Evolutionary conservation across 2,329 filamentous ascomycete species (phyloP).

Genomic region (Cercospora beticola): DNA sequence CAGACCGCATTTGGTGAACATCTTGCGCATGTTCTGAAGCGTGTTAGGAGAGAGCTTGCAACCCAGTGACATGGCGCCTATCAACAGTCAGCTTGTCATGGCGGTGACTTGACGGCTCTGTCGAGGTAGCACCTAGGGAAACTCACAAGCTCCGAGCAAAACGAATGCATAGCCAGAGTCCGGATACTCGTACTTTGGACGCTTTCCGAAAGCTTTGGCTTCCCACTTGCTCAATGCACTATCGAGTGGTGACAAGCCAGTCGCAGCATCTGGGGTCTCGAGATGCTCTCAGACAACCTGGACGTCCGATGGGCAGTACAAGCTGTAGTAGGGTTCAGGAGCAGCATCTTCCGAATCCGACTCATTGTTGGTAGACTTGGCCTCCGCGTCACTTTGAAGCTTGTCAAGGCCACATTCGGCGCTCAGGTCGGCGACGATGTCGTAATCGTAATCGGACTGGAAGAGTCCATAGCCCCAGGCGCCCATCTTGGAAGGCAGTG

Average conservation of each 20-base stretch:
- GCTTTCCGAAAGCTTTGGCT: background rate
- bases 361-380: no score
- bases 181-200: no score
- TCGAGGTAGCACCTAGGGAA: no score
- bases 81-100: no score
- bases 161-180: no score
- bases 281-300: slow-evolving; percentile 2
- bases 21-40: background rate
- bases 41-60: slow-evolving; percentile 3
- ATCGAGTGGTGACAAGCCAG: background rate
- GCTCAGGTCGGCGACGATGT: background rate
- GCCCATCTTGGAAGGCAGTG: slow-evolving; percentile 16
- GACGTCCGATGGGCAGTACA: no score
- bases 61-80: slow-evolving; percentile 2
- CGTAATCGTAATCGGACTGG: slow-evolving; percentile 22
- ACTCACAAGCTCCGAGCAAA: no score
- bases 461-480: slow-evolving; percentile 21
- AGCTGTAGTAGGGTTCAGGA: no score
- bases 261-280: slow-evolving; percentile 1
- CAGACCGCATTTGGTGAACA: slow-evolving; percentile 7
- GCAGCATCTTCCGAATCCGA: no score
- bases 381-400: no score
- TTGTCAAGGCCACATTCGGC: background rate
- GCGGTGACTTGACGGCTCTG: no score
- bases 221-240: background rate